Evolutionary conservation across 2,329 filamentous ascomycete genomes (phyloP).

Genomic region (Fusarium tuaranense): DNA sequence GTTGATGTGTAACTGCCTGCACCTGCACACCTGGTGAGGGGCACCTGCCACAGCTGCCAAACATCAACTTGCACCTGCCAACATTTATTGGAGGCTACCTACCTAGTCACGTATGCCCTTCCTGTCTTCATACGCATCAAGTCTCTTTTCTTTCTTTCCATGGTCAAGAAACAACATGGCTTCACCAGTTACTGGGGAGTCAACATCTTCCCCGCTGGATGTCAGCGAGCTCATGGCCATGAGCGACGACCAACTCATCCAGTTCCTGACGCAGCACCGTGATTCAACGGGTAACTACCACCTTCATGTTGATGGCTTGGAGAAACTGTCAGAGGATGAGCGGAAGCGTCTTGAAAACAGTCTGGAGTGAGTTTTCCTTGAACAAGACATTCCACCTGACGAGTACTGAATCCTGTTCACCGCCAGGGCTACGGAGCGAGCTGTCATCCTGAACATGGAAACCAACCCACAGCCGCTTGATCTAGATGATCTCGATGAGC

Average conservation of each 20-base stretch:
- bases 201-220: background rate
- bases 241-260: fast-evolving
- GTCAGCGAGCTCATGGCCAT: background rate
- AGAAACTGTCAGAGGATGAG: background rate
- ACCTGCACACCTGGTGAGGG: background rate
- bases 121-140: background rate
- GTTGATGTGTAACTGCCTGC: background rate
- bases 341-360: background rate
- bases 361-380: background rate
- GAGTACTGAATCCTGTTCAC: background rate
- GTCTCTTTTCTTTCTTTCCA: background rate
- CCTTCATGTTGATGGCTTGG: background rate
- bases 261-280: background rate
- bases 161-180: background rate
- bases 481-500: constrained; percentile 33
- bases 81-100: background rate
- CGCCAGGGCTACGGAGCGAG: background rate
- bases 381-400: background rate
- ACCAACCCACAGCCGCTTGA: constrained; percentile 27
- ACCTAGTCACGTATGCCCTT: background rate
- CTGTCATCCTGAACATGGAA: constrained; percentile 4
- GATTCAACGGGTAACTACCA: fast-evolving
- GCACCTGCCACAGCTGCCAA: background rate
- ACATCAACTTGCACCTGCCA: background rate
- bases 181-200: fast-evolving